Percentiles rank a stretch among this genome's conserved stretches.
phyloP scores from a whole-genome alignment of 768 basidiomycete genomes.

The Cystofilobasidium bisporidii region DNA sequence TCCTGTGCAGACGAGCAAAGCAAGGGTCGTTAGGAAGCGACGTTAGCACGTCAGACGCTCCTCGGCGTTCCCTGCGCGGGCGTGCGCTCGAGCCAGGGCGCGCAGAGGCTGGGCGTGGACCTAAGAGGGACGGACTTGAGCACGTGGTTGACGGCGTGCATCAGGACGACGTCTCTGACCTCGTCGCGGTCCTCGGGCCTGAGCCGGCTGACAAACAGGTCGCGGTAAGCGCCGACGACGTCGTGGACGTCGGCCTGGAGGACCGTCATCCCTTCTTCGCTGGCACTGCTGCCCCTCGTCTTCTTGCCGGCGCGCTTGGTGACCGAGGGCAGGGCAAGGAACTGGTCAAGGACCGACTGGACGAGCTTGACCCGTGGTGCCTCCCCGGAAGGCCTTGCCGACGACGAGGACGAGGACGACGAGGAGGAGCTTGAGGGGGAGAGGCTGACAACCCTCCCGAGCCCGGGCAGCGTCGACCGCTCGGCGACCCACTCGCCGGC shows the following conservation, averaged over 20 bases:
- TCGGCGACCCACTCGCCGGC: constrained; percentile 51
- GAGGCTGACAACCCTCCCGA: constrained; percentile 51
- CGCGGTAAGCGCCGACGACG: constrained; percentile 56
- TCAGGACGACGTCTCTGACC: constrained; percentile 57
- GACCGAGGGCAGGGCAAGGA: constrained; percentile 38
- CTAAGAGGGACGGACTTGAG: constrained; percentile 53
- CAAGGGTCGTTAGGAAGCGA: too few relatives aligned
- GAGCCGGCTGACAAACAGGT: constrained; percentile 63
- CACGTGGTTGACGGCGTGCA: constrained; percentile 82
- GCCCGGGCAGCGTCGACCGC: constrained; percentile 48
- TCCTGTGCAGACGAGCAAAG: too few relatives aligned
- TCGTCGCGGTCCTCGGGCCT: constrained; percentile 55
- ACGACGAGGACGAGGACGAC: too few relatives aligned
- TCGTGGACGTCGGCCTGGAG: constrained; percentile 40
- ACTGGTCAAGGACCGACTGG: constrained; percentile 47
- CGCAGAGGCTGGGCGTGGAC: constrained; percentile 2
- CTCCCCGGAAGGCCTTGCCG: too few relatives aligned
- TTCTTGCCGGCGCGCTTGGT: constrained; percentile 17
- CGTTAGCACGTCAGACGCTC: too few relatives aligned
- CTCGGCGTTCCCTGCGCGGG: too few relatives aligned
- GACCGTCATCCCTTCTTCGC: background rate
- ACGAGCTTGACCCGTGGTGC: constrained; percentile 36
- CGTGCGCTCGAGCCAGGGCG: too few relatives aligned
- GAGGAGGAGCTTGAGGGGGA: constrained; percentile 27
- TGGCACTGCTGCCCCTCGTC: too few relatives aligned